Base-by-base conservation (phyloP, 805 yeast genomes). In the Nakazawaea ishiwadae region DNA sequence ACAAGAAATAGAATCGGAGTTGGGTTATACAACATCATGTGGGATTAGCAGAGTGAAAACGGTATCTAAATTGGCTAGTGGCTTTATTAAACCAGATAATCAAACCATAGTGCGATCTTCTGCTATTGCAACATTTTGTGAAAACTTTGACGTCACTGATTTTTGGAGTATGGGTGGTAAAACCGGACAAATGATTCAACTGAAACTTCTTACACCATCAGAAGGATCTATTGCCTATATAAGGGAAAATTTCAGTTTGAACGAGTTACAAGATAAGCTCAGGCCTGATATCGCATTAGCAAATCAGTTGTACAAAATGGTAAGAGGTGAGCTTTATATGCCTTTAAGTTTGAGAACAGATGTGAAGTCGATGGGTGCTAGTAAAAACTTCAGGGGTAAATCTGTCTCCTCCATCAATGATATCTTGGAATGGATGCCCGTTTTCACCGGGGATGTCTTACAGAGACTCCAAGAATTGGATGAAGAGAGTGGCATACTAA, bases 141-240 rank as follows among this genome's bases (percentile, higher is more conserved):
- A 66, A 23, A 67, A 73, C 19, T 80, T 82, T 56, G 76, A 79
- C 44, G 56, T 91, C 16, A 74, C 77, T 0, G 95, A 89, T 50
- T 76, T 91, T 44, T 83, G 96, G 75, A 88, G 96, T 0, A 66
- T 91, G 70, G 98, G 99, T 5, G 99, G 98, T 2, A 87, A 86
- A 49, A 61, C 72, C 8, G 99, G 99, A 0, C 79, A 80, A 9
- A 62, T 65, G 10, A 66, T 88, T 1, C 47, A 69, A 14, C 56
- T 60, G n/a, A 58, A 64, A 15, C 58, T 89, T n/a, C 64, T 68
- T 1, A 60, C 77, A 2, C 85, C 83, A 0, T 62, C 63, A 3
- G 69, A 60, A 21, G 57, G 63, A 4, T 62, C 77, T 45, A 69
- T 83, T 51, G 62, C 69, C 3, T 69, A 58, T 42, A 69, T 87